Base-by-base conservation (phyloP, 352 stramenopile species). In the Halophytophthora polymorphica region DNA sequence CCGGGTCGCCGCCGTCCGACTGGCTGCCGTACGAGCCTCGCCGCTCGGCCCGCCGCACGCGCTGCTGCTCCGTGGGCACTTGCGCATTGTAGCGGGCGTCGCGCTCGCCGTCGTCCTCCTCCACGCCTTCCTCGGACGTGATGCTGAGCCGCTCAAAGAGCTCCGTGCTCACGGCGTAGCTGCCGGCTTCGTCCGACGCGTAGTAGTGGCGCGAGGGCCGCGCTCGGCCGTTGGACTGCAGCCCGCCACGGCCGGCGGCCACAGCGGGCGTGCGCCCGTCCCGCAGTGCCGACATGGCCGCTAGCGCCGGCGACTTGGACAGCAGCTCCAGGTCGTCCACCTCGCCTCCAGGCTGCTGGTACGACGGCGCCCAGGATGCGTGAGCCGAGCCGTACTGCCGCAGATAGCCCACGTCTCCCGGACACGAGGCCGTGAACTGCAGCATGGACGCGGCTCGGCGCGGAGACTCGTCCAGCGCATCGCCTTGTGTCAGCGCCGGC, bases 341-440 rank as follows among this genome's bases (percentile, higher is more conserved):
- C 19, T 69, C 63, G 6, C 35, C 53, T 17, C 50, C 7, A 35
- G 57, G 41, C 19, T 59, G 59, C 22, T 66, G 50, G 17, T 69
- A 36, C 21, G 59, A 59, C 43, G 64, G 64, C 37, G 48, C 69
- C 77, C 77, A 86, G 2, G 71, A 74, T 25, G 53, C 53, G 46
- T 69, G 62, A 31, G 68, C 57, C 0, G 63, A 50, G 15, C 73
- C 73, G 29, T 58, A 55, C 28, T 71, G 62, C 22, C 69, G 61
- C 28, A 86, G 63, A 56, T 77, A 86, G 21, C 71, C 73, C 56
- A 88, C 78, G 56, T 89, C 69, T 8, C 66, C 73, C 0, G 78
- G 78, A 55, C 78, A 89, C 19, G 78, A 89, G 28, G 71, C 87
- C 21, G 78, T 73, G 66, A 89, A 84, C 61, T 87, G 75, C 33